Conservation (phyloP, 805 yeast species). For the Schwanniomyces pseudopolymorphus region DNA sequence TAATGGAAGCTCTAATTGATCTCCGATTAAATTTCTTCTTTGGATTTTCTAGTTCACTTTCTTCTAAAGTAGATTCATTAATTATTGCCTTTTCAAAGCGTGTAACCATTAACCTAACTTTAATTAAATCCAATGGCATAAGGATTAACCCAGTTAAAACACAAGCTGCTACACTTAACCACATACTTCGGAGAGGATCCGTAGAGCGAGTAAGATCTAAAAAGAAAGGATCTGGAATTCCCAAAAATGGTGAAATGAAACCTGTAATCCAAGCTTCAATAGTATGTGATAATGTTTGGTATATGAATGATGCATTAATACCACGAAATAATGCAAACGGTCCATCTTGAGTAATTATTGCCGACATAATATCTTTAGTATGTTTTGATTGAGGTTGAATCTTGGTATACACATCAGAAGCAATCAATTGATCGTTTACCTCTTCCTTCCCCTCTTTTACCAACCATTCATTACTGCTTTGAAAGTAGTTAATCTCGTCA, state of each 20-base stretch:
- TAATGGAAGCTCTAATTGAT: constrained; percentile 69
- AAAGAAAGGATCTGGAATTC: constrained; percentile 86
- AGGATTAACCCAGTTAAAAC: constrained; percentile 69
- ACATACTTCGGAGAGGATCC: constrained; percentile 67
- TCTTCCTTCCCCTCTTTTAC: background rate
- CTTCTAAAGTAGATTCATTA: background rate
- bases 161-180: constrained; percentile 68
- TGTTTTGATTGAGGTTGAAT: constrained; percentile 60
- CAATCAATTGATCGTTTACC: background rate
- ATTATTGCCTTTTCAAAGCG: constrained; percentile 42
- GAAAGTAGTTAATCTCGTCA: constrained; percentile 37
- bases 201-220: constrained; percentile 80
- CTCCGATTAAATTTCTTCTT: constrained; percentile 36
- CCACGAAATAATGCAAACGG: constrained; percentile 72
- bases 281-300: constrained; percentile 71
- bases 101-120: constrained; percentile 74
- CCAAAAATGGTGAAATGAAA: constrained; percentile 72
- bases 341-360: constrained; percentile 68
- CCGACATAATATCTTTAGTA: constrained; percentile 63
- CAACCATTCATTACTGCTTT: constrained; percentile 11
- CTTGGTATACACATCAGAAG: constrained; percentile 16
- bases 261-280: constrained; percentile 93
- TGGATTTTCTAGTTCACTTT: background rate
- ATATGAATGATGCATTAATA: constrained; percentile 74
- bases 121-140: constrained; percentile 79